These are phyloP conservation scores for Penstemon barbatus DNA, from an alignment of 257 asterid species.

Conservation along the genomic window DNA sequence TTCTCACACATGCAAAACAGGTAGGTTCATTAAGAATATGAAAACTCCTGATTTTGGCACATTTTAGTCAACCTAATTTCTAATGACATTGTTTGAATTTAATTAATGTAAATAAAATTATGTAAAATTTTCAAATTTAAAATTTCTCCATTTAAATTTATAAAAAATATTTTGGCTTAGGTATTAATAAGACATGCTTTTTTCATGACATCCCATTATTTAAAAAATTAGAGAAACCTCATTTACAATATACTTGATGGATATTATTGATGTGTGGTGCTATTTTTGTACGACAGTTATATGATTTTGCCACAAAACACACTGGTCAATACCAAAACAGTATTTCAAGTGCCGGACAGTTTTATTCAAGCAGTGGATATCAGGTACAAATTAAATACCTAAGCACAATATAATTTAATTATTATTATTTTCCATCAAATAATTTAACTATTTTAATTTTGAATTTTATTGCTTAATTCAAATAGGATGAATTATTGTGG, in stretches of 20 bases:
- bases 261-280: too few species aligned
- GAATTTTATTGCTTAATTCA: neutral
- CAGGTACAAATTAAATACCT: slow-evolving; percentile 35
- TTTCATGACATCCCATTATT: neutral
- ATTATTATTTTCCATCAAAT: neutral
- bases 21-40: slow-evolving; percentile 6
- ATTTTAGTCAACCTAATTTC: too few species aligned
- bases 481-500: slow-evolving; percentile 69
- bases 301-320: slow-evolving; percentile 46
- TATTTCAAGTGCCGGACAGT: slow-evolving; percentile 41
- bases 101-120: too few species aligned
- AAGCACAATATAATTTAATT: too few species aligned
- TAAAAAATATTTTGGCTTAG: too few species aligned
- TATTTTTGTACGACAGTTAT: slow-evolving; percentile 37
- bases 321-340: slow-evolving; percentile 46
- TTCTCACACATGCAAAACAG: slow-evolving; percentile 56
- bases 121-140: too few species aligned
- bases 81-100: too few species aligned
- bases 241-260: too few species aligned
- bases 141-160: too few species aligned
- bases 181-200: neutral
- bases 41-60: too few species aligned
- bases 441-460: neutral
- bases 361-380: slow-evolving; percentile 55
- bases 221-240: too few species aligned